Evolutionary conservation across 1,139 yeast species (phyloP).

Genomic region (Pichia inconspicua): DNA sequence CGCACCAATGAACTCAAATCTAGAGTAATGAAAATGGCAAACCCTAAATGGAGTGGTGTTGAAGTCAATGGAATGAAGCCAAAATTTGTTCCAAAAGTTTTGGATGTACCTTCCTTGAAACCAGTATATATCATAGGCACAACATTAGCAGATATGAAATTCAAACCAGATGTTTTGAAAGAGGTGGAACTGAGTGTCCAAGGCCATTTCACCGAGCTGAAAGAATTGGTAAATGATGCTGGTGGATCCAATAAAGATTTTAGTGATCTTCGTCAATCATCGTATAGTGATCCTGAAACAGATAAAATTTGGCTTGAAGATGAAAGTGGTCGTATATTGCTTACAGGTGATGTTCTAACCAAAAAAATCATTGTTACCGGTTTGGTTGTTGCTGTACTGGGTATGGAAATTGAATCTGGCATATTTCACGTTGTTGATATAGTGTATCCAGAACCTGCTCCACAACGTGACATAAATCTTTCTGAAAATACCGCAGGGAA

Average conservation of each 20-base stretch:
- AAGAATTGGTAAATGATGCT: conserved; percentile 9
- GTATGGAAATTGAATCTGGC: conserved; percentile 80
- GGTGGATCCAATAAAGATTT: conserved; percentile 15
- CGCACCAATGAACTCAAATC: conserved; percentile 50
- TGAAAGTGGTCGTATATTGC: conserved; percentile 79
- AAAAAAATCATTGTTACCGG: conserved; percentile 71
- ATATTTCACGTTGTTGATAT: conserved; percentile 79
- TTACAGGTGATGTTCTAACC: conserved; percentile 52
- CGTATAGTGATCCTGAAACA: conserved; percentile 48
- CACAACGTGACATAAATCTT: conserved; percentile 33
- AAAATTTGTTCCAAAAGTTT: conserved; percentile 50
- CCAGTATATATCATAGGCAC: conserved; percentile 92
- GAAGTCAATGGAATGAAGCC: conserved; percentile 34
- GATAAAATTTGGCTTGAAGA: conserved; percentile 76
- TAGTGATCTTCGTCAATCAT: conserved; percentile 26
- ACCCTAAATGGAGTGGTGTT: conserved; percentile 45
- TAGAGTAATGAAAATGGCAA: conserved; percentile 44
- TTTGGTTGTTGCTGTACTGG: conserved; percentile 73
- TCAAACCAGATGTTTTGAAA: conserved; percentile 74
- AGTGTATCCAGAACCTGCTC: conserved; percentile 56
- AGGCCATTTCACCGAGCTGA: conserved; percentile 38
- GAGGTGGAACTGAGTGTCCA: conserved; percentile 64
- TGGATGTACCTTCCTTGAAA: conserved; percentile 64
- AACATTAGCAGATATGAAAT: conserved; percentile 72
- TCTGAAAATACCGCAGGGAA: conserved; percentile 17